Conservation (phyloP, 306 rosid genomes). For the Corylus heterophylla region DNA sequence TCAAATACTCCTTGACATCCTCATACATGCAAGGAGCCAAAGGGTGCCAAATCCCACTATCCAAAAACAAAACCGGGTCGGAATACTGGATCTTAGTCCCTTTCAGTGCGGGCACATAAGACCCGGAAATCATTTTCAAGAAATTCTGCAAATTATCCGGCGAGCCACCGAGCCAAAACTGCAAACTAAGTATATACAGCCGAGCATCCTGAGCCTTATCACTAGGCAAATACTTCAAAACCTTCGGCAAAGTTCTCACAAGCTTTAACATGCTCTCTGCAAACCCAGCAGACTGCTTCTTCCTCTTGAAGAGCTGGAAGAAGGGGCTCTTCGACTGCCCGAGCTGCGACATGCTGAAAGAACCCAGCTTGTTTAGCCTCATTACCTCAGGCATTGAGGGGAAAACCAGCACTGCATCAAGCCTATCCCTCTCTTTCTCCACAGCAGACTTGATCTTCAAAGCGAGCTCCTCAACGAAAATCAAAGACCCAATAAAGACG, state of each 20-base stretch:
- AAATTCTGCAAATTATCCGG: slow-evolving; percentile 90
- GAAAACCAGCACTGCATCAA: slow-evolving; percentile 92
- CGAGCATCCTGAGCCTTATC: slow-evolving; percentile 99
- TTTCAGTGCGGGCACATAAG: slow-evolving; percentile 81
- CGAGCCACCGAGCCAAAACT: slow-evolving; percentile 98
- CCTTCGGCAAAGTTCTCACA: slow-evolving; percentile 94
- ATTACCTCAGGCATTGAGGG: slow-evolving; percentile 99
- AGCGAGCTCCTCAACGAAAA: slow-evolving; percentile 96
- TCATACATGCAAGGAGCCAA: slow-evolving; percentile 97
- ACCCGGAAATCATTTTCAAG: slow-evolving; percentile 83
- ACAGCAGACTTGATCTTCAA: slow-evolving; percentile 79
- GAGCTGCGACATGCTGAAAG: slow-evolving; percentile 90
- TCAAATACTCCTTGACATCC: slow-evolving; percentile 96
- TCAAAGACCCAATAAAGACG: slow-evolving; percentile 85
- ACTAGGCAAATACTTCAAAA: slow-evolving; percentile 90
- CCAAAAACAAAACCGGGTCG: slow-evolving; percentile 92
- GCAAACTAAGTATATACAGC: slow-evolving; percentile 81
- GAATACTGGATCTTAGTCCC: slow-evolving; percentile 72
- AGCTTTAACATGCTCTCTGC: slow-evolving; percentile 97
- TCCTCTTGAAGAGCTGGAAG: slow-evolving; percentile 84
- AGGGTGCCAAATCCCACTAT: slow-evolving; percentile 95
- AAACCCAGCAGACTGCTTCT: slow-evolving; percentile 84
- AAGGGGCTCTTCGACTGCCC: slow-evolving; percentile 93
- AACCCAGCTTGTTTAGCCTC: slow-evolving; percentile 89
- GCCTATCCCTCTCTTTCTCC: slow-evolving; percentile 83